Base-by-base conservation (phyloP, 140 eudicot species). In the Oenanthe javanica region DNA sequence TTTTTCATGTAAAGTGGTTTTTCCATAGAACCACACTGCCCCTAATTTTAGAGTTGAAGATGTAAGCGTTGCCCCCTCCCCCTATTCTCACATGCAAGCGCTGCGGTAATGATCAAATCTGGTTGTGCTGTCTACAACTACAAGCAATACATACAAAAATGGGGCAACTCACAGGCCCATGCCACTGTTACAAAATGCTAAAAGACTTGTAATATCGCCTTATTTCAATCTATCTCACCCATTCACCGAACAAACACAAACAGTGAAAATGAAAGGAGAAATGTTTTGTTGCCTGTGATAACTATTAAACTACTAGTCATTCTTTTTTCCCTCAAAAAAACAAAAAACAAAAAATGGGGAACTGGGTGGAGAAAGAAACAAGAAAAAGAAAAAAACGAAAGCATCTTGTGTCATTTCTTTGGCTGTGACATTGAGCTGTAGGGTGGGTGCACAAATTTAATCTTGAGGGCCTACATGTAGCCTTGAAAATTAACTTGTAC, bases 371-470 rank as follows among this genome's bases (percentile, higher is more conserved):
- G 36, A 23, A 61, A 61, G 69, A 61, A 61, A 61, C 69, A 69
- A 69, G n/a, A 6, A 36, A 69, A 69, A 15, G 2, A 27, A 12
- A 69, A 69, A 13, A 27, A 27, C 46, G 14, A 69, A 13, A 69
- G 75, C 75, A 69, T 69, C 75, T 69, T 36, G 75, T 69, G 75
- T 31, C 75, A 69, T 31, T 9, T 67, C 74, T 67, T 67, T 31
- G 74, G 45, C 67, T 0, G 45, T 25, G 21, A 67, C 19, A 67
- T 31, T 11, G 74, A 67, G 45, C 42, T 31, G 74, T 25, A 67
- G 4, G 74, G 74, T 71, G 77, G 36, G 36, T 31, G 36, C 54
- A 72, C 36, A 72, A 72, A 40, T 72, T 72, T 43, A 72, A 72
- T 16, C 77, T 43, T 25, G 0, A 25, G 46, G 74, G 9, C 74